These are phyloP conservation scores for Barbarea vulgaris DNA, from an alignment of 345 rosid species.

Conservation along the genomic window DNA sequence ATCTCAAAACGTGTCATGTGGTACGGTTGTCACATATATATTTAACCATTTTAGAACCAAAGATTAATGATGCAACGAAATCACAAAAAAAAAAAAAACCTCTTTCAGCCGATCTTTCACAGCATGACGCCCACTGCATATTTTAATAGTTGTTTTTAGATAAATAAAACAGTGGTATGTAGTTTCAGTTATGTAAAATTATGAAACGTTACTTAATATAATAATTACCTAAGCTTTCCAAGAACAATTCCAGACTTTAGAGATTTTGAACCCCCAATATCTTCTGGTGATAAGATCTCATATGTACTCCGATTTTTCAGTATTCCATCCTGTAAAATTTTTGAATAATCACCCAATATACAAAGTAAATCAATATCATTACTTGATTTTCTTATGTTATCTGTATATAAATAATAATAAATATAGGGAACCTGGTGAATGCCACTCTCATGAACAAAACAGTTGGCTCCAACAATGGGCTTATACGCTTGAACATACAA, in stretches of 20 bases:
- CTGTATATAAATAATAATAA: background rate
- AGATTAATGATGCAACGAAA: background rate
- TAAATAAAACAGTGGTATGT: background rate
- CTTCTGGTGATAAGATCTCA: slow-evolving; percentile 86
- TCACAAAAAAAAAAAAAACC: slow-evolving; percentile 41
- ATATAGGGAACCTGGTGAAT: slow-evolving; percentile 51
- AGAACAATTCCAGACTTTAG: slow-evolving; percentile 76
- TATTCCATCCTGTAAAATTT: slow-evolving; percentile 76
- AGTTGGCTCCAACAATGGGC: slow-evolving; percentile 92
- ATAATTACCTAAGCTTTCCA: slow-evolving; percentile 74
- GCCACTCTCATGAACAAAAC: slow-evolving; percentile 93
- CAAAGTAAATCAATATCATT: background rate
- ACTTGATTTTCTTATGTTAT: background rate
- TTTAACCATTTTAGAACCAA: background rate
- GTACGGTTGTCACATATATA: background rate
- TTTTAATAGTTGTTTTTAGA: background rate
- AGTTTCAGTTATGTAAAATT: background rate
- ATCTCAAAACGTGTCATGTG: background rate
- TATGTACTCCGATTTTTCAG: slow-evolving; percentile 83
- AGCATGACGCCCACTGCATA: slow-evolving; percentile 89
- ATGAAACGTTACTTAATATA: background rate
- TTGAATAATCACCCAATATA: background rate
- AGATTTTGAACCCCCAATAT: slow-evolving; percentile 72
- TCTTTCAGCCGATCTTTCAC: slow-evolving; percentile 67
- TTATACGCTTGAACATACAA: slow-evolving; percentile 83